A percentile compares a stretch with the other conserved stretches of the same genome.
These are phyloP conservation scores for Ophiostoma tasmaniense DNA, from an alignment of 2,329 filamentous ascomycete species.

Conservation along the genomic window DNA sequence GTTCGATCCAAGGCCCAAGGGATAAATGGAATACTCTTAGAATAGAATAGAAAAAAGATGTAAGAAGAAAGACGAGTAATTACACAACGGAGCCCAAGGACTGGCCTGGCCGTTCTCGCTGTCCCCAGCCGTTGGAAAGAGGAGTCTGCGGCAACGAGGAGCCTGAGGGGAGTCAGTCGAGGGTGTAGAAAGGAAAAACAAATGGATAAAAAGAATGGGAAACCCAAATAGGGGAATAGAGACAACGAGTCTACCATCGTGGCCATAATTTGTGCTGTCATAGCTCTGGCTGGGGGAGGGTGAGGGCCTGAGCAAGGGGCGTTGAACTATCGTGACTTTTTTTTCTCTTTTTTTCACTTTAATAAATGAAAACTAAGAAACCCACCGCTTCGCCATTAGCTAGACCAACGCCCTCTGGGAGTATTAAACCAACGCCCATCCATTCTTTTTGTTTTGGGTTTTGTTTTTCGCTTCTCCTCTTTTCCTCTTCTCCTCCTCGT, in stretches of 20 bases:
- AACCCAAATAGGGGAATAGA: no score
- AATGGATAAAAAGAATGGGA: not conserved
- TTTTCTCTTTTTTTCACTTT: not conserved
- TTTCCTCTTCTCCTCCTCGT: not conserved
- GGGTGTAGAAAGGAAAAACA: not conserved
- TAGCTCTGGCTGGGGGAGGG: not conserved
- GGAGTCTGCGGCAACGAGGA: conserved; percentile 2
- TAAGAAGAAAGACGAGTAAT: not conserved
- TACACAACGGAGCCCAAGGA: not conserved
- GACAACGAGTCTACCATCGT: not conserved
- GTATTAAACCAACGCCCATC: not conserved
- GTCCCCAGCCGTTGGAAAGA: not conserved
- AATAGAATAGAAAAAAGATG: not conserved
- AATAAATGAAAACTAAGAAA: not conserved
- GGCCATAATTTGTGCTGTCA: conserved; percentile 5
- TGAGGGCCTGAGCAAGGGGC: not conserved
- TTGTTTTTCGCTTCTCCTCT: not conserved
- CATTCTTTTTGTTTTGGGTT: not conserved
- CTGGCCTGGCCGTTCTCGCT: conserved; percentile 4
- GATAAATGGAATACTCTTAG: not conserved
- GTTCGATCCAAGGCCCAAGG: not conserved
- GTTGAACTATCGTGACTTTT: conserved; percentile 1
- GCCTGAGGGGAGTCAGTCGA: no score
- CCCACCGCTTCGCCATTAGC: not conserved
- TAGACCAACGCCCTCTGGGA: not conserved